Percentiles rank a stretch among this genome's conserved stretches.
Conservation (phyloP, 2,329 filamentous ascomycete genomes). For the Davidsoniella virescens region DNA sequence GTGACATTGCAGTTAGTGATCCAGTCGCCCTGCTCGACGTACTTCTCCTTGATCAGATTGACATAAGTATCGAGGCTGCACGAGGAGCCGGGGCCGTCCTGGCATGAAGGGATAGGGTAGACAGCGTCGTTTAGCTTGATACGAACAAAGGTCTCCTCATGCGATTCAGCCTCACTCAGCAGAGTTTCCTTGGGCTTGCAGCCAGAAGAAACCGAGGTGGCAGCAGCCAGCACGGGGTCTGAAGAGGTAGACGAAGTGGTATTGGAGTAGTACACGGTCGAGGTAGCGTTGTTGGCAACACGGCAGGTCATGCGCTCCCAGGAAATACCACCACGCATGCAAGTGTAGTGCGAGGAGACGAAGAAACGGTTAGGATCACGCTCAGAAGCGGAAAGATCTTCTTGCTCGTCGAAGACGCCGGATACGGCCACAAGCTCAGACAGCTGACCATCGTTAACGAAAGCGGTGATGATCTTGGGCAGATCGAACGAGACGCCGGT, state of each 20-base stretch:
- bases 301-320: conserved; percentile 46
- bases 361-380: conserved; percentile 34
- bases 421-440: conserved; percentile 42
- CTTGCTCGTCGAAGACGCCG: conserved; percentile 44
- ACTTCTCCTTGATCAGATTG: conserved; percentile 28
- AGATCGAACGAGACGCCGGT: conserved; percentile 32
- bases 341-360: conserved; percentile 37
- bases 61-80: conserved; percentile 32
- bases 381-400: conserved; percentile 28
- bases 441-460: conserved; percentile 51
- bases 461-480: conserved; percentile 42
- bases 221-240: background rate
- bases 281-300: conserved; percentile 7
- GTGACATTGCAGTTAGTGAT: conserved; percentile 32
- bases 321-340: conserved; percentile 49
- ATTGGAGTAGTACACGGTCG: background rate
- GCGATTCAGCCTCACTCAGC: conserved; percentile 6
- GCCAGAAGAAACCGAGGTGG: conserved; percentile 9
- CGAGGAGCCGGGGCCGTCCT: conserved; percentile 36
- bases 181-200: conserved; percentile 9
- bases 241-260: conserved; percentile 12
- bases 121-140: conserved; percentile 46
- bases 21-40: conserved; percentile 32
- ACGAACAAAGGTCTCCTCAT: conserved; percentile 32
- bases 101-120: conserved; percentile 40